Base-by-base conservation (phyloP, 2,329 filamentous ascomycete genomes). In the Hymenoscyphus occultus region DNA sequence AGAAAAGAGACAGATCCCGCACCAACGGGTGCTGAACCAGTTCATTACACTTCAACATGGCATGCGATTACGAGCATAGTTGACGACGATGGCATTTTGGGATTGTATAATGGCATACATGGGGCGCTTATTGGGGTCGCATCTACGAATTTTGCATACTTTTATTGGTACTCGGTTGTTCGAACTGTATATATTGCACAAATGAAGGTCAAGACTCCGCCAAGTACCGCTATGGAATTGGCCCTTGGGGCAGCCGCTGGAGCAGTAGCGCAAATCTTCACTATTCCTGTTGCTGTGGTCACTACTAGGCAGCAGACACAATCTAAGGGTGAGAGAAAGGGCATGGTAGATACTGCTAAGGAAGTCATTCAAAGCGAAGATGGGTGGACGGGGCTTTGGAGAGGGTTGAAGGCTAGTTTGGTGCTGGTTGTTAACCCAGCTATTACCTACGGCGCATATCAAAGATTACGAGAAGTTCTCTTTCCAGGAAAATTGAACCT, bases 141-240 rank as follows among this genome's bases (percentile, higher is more conserved):
- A 1, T 97, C 93, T 32, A 98, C 94, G 61, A 99, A 99, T 78
- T 99, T 99, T 76, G 95, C 95, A 73, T 99, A 99, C 80, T 99
- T 99, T 77, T 99, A 99, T 81, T 98, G 94, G 93, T 98, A 98
- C 77, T 94, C 92, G 5, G 80, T 95, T 35, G 92, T 97, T 39
- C 88, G 95, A 68, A 87, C 87, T 16, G 78, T 97, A 22, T 98
- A 98, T 77, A 79, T 91, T 70, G 83, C 82, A 40, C 83, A 82
- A 31, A 80, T 79, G 71, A 85, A 84, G 70, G 80, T 85, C 51
- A 77, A 83, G 67, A 85, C 84, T 70, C 75, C 89, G 32, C 92
- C 93, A 1, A 89, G 91, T 22, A 98, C 93, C 0, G 85, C 90
- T 4, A 83, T 90, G 56, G 95, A 99, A 78, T 83, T 99, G 64